phyloP scores from a whole-genome alignment of 2,329 filamentous ascomycete species.

The Verticillium dahliae region DNA sequence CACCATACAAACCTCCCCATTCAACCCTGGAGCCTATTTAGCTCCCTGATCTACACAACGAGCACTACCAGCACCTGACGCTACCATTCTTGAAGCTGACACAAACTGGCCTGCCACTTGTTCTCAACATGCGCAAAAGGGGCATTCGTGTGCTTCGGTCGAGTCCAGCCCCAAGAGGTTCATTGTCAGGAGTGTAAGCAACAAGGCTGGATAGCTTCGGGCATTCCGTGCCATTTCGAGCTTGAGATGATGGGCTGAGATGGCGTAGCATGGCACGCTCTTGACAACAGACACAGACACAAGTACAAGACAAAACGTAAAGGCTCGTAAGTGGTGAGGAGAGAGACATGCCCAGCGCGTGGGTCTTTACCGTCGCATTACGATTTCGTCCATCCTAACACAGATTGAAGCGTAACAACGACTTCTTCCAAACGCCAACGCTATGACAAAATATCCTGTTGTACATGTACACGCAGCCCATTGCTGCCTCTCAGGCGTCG shows the following conservation, averaged over 20 bases:
- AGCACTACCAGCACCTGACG: too few species aligned
- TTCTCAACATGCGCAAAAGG: too few species aligned
- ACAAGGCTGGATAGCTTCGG: too few species aligned
- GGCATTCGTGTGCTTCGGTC: too few species aligned
- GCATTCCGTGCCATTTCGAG: not conserved
- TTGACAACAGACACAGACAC: not conserved
- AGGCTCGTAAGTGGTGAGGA: not conserved
- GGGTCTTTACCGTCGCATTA: not conserved
- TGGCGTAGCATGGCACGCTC: not conserved
- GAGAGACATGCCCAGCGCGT: not conserved
- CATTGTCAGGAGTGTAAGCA: too few species aligned
- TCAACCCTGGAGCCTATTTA: too few species aligned
- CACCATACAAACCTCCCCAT: too few species aligned
- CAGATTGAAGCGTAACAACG: not conserved
- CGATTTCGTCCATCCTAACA: not conserved
- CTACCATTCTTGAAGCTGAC: too few species aligned
- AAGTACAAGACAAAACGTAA: not conserved
- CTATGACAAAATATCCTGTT: constrained; percentile 3
- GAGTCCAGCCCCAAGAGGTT: too few species aligned
- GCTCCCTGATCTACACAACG: too few species aligned
- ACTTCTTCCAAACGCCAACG: constrained; percentile 3
- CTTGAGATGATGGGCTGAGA: not conserved
- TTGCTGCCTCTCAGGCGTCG: not conserved
- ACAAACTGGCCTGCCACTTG: too few species aligned
- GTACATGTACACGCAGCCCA: constrained; percentile 1